Base-by-base conservation (phyloP, 306 rosid genomes). In the Amphicarpaea edgeworthii region DNA sequence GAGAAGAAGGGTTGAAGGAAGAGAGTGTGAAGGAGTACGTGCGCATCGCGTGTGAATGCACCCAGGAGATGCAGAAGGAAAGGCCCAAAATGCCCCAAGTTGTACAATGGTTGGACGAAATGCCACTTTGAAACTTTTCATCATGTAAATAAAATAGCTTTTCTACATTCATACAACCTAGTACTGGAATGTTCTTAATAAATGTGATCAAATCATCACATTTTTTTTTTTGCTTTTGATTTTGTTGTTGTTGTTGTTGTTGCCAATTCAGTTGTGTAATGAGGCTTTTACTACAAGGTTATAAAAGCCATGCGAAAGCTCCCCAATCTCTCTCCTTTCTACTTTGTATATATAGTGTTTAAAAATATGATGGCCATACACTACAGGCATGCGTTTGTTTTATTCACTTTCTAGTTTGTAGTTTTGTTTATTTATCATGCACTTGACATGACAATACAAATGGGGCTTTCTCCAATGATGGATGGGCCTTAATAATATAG, bases 1-100 rank as follows among this genome's bases (percentile, higher is more conserved):
- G 32, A 0, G 85, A 63, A 58, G 90, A 82, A 55, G 88, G 81
- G 1, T 55, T 90, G 38, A 72, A 11, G 7, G 96, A 87, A 42
- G 83, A 28, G 0, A 55, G 75, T 58, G 91, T 92, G 0, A 81
- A 79, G 61, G 90, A 90, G 77, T 95, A 92, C 46, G 83, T 95
- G 47, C 72, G 76, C 11, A 89, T 95, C 63, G 97, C 97, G 12
- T 71, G 90, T 46, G 24, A 45, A 80, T 95, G 99, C 59, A 81
- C 85, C 0, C 15, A 59, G 64, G 96, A 95, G 68, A 34, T 14
- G 1, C 71, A 79, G 15, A 86, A 71, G 53, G 72, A 86, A 0
- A 87, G 99, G 57, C 99, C 97, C 3, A 43, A 55, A 8, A 92
- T 92, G 96, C 60, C 23, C 0, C 30, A 78, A 23, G 89, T 90